phyloP scores from a whole-genome alignment of 768 basidiomycete genomes.

The Psilocybe sp. region DNA sequence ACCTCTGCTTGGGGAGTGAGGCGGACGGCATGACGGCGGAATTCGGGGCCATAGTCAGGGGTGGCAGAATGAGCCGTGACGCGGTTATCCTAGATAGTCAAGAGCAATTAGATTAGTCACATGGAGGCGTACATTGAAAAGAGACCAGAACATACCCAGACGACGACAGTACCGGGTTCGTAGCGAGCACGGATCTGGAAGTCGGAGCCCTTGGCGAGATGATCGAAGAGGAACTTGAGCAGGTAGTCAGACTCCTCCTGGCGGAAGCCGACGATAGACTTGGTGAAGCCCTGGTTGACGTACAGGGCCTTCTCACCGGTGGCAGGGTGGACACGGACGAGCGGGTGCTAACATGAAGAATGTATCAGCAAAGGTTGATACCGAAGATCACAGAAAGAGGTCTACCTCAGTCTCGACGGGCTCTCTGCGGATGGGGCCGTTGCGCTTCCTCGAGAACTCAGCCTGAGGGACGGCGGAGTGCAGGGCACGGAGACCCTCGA shows the following conservation, averaged over 20 bases:
- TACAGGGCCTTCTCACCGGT: constrained; percentile 64
- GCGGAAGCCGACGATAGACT: constrained; percentile 53
- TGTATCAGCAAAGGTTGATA: no score
- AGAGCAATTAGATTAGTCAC: not conserved
- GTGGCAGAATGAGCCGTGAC: constrained; percentile 45
- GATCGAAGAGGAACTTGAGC: constrained; percentile 52
- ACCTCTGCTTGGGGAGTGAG: constrained; percentile 49
- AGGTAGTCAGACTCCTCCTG: constrained; percentile 53
- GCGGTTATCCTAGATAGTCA: constrained; percentile 37
- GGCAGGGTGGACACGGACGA: constrained; percentile 57
- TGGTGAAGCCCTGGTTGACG: constrained; percentile 55
- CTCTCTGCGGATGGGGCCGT: constrained; percentile 48
- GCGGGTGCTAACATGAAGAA: constrained; percentile 35
- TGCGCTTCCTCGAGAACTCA: constrained; percentile 39
- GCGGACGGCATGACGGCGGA: constrained; percentile 44
- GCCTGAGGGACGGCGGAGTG: constrained; percentile 55
- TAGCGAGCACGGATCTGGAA: constrained; percentile 50
- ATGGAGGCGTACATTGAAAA: constrained; percentile 3
- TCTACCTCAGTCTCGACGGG: constrained; percentile 33
- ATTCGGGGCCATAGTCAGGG: constrained; percentile 33
- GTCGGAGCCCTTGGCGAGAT: constrained; percentile 48
- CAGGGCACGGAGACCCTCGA: constrained; percentile 55
- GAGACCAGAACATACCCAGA: constrained; percentile 41
- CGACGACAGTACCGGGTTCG: constrained; percentile 51
- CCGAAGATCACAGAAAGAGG: not conserved